Evolutionary conservation across 1,284 basidiomycete genomes (phyloP), one percentile per base, ranked within the genome.

Genomic region (Kwoniella shivajii): DNA sequence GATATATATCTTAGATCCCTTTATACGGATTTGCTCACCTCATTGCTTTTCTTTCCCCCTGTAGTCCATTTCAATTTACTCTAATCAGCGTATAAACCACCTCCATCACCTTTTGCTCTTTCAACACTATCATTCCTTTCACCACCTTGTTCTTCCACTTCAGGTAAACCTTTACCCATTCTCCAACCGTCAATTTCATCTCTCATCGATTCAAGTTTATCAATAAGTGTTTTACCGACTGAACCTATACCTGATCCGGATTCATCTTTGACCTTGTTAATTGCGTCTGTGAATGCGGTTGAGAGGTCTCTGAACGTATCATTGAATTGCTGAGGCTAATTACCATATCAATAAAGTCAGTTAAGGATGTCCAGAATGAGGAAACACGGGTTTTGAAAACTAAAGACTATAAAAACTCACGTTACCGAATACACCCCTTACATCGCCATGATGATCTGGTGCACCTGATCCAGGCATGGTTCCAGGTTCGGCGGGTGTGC

Each of bases 241-340:
- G 60, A 65, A 11, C 72, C 72, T 20, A 74, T 26, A 2, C 72
- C 71, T 0, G 64, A 64, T 6, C 56, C 59, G 2, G 61, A 54
- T 51, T 76, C 74, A 33, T 69, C 69, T 29, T 73, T 48, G 60
- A 76, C 67, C 29, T 66, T 56, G 26, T 71, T 61, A 45, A 76
- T 71, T 16, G 69, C 68, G 14, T 59, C 61, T 0, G 72, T 66
- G 41, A 76, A 66, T 9, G 71, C 63, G 5, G 60, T 37, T 0
- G 70, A 71, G n/a, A 76, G 68, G 20, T 57, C 47, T n/a, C 41
- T 34, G 58, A 73, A 70, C n/a, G 63, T 65, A 27, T 73, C 66
- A 33, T 67, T 63, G 64, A 72, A 72, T 51, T 71, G 56, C 47
- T 69, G 46, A 18, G 67, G 68, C 73, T 75, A 36, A 16, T 22